A percentile compares a stretch with the other conserved stretches of the same genome.
Conservation (phyloP, 768 basidiomycete genomes). For the Exsudoporus frostii region DNA sequence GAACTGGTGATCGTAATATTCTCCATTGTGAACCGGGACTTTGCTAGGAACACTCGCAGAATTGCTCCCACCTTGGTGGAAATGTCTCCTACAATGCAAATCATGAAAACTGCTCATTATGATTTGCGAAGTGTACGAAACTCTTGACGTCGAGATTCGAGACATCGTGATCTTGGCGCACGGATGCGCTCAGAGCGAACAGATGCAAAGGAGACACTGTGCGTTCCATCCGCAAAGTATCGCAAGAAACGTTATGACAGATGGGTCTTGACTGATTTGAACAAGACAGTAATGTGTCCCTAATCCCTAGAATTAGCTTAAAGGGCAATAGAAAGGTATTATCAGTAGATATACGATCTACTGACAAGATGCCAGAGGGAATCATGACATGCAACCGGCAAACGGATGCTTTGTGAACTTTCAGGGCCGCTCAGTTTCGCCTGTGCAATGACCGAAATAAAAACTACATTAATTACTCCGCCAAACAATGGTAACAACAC, state of each 20-base stretch:
- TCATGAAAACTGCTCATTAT: too few relatives aligned
- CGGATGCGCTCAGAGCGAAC: background rate
- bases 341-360: too few relatives aligned
- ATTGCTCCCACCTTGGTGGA: too few relatives aligned
- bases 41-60: background rate
- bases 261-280: background rate
- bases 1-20: background rate
- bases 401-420: background rate
- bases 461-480: conserved; percentile 3
- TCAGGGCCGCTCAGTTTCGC: background rate
- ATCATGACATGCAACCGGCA: background rate
- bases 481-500: background rate
- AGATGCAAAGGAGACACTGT: background rate
- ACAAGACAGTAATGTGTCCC: too few relatives aligned
- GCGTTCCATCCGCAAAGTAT: too few relatives aligned
- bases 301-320: too few relatives aligned
- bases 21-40: background rate
- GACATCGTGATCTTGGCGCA: background rate
- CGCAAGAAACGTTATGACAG: background rate
- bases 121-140: too few relatives aligned
- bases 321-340: too few relatives aligned
- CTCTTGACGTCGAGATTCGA: too few relatives aligned
- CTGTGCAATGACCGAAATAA: background rate
- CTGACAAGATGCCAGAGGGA: background rate
- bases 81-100: too few relatives aligned